Percentiles rank a stretch among this genome's conserved stretches.
Evolutionary conservation across 164 flowering plant species (phyloP).

Genomic region (Liquidambar formosana): DNA sequence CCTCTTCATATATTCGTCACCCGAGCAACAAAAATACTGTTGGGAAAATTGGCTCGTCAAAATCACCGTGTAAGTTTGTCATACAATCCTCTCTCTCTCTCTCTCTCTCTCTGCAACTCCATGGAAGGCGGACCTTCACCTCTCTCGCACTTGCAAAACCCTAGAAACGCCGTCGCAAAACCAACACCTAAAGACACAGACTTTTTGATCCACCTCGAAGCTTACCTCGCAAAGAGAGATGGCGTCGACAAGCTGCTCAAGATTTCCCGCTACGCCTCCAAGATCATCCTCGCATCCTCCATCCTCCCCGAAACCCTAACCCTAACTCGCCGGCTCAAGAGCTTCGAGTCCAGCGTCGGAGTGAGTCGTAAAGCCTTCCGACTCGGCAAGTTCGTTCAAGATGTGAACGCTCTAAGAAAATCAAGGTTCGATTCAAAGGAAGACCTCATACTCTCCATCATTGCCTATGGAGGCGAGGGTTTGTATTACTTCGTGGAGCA

Average conservation of each 20-base stretch:
- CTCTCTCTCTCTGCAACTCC: not conserved
- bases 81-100: not conserved
- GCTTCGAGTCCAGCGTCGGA: slow-evolving; percentile 88
- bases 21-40: too few relatives aligned
- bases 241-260: slow-evolving; percentile 97
- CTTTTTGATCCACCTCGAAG: slow-evolving; percentile 68
- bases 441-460: slow-evolving; percentile 38
- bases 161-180: not conserved
- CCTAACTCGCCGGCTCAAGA: slow-evolving; percentile 45
- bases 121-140: slow-evolving; percentile 22
- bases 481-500: slow-evolving; percentile 84
- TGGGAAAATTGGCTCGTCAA: too few relatives aligned
- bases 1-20: too few relatives aligned
- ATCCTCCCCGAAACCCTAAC: slow-evolving; percentile 34
- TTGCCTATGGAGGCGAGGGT: slow-evolving; percentile 92
- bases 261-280: slow-evolving; percentile 88
- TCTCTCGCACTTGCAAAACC: slow-evolving; percentile 6
- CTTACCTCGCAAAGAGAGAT: slow-evolving; percentile 80
- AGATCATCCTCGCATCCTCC: slow-evolving; percentile 76
- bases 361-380: slow-evolving; percentile 90
- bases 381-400: slow-evolving; percentile 89
- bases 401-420: slow-evolving; percentile 64
- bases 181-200: slow-evolving; percentile 39
- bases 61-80: not conserved
- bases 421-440: slow-evolving; percentile 28